A percentile compares a stretch with the other conserved stretches of the same genome.
Conservation (phyloP, 2,329 filamentous ascomycete species). For the Neofusicoccum cordaticola region DNA sequence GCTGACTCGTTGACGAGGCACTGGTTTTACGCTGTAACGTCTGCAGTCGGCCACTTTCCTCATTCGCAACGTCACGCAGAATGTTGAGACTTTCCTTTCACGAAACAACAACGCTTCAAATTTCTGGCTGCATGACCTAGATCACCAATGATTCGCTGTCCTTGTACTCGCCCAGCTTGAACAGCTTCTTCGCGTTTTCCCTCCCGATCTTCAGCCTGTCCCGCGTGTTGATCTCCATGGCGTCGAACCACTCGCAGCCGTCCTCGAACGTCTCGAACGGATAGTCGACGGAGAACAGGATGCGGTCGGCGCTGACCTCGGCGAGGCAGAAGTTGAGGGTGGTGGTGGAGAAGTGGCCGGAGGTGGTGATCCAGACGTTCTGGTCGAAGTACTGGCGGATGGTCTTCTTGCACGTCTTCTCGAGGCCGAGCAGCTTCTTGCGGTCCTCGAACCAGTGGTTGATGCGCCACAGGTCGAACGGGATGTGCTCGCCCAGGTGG, state of each 20-base stretch:
- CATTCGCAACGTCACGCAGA: too few species aligned
- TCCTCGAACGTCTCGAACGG: conserved; percentile 27
- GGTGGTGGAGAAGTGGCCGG: conserved; percentile 41
- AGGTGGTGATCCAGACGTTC: conserved; percentile 45
- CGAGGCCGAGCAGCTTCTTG: conserved; percentile 32
- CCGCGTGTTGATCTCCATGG: background rate
- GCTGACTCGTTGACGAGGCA: too few species aligned
- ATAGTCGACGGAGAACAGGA: conserved; percentile 42
- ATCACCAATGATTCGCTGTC: conserved; percentile 21
- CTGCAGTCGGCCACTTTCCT: too few species aligned
- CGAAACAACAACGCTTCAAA: too few species aligned
- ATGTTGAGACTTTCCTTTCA: too few species aligned
- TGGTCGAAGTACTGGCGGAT: conserved; percentile 39
- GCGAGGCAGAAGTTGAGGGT: conserved; percentile 43
- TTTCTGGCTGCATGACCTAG: background rate
- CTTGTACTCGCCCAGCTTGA: conserved; percentile 28
- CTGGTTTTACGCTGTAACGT: too few species aligned
- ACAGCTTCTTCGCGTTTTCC: conserved; percentile 47
- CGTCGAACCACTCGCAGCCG: conserved; percentile 30
- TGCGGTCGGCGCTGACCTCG: conserved; percentile 39
- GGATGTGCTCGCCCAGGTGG: conserved; percentile 45
- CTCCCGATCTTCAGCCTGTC: conserved; percentile 41
- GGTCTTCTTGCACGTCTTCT: conserved; percentile 31
- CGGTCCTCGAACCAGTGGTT: conserved; percentile 47
- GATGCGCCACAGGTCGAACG: conserved; percentile 42